Base-by-base conservation (phyloP, 2,329 filamentous ascomycete genomes). In the Aspergillus hortae region DNA sequence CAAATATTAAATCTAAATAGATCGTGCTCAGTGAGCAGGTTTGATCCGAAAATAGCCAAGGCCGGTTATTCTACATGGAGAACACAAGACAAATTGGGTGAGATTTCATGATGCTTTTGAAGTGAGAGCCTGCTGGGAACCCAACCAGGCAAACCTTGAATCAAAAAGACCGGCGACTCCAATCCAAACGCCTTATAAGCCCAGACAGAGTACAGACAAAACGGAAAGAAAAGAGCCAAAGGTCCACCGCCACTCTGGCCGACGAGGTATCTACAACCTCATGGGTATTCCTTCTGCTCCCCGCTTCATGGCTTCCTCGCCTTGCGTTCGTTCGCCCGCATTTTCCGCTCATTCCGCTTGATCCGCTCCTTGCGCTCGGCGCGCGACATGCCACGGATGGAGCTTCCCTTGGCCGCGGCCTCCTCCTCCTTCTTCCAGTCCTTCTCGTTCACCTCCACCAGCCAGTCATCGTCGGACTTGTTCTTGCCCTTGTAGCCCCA, bases 401-500 rank as follows among this genome's bases (percentile, higher is more conserved):
- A 84, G 83, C 66, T 86, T 80, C 72, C 87, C 83, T 56, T 73
- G 74, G 74, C 66, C 79, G 76, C 62, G 53, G 64, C 64, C n/a
- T 70, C 75, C 36, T 76, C 80, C 74, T 89, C 86, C 67, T 83
- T 84, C 70, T 87, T 83, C 70, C 88, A 86, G 64, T 83, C 82
- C 67, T 87, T 83, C 67, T 87, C 83, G 67, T 96, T 88, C 49
- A 99, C 86, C 82, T 97, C 94, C 53, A 96, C 90, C 61, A 96
- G 77, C 89, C 92, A 95, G 66, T 95, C 86, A 58, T 84, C 80
- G 17, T 83, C 87, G 56, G 86, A 85, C 79, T 94, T 92, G 73
- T 94, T 94, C 71, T 89, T 86, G 55, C 88, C 92, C 77, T 92
- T 88, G 77, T 94, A 96, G 0, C 94, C 94, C 90, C 92, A 99